These are phyloP conservation scores for Metschnikowia peoriensis DNA, from an alignment of 805 yeast genomes.

Conservation along the genomic window DNA sequence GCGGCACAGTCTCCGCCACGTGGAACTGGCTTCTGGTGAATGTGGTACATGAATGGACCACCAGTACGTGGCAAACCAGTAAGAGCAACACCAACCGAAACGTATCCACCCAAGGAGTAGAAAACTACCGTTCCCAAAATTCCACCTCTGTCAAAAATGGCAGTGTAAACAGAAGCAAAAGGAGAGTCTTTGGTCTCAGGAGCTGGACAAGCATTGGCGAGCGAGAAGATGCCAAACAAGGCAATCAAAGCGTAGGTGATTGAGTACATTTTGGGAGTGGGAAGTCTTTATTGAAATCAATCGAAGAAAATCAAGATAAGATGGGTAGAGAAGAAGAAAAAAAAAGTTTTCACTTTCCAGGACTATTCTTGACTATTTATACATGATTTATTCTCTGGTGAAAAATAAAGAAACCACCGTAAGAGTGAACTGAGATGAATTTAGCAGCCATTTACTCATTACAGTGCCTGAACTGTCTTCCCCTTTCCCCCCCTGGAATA, in stretches of 20 bases:
- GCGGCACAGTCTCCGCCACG: conserved; percentile 30
- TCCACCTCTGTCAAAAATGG: background rate
- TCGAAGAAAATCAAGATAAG: background rate
- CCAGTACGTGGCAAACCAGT: conserved; percentile 32
- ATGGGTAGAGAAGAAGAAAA: background rate
- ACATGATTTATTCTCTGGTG: background rate
- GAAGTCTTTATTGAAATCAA: background rate
- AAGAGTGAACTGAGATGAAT: background rate
- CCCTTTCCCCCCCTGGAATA: background rate
- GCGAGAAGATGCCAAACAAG: background rate
- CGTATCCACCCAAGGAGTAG: conserved; percentile 30
- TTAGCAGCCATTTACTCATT: background rate
- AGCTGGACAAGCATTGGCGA: conserved; percentile 1
- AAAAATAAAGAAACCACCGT: background rate
- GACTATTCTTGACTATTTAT: too few species aligned
- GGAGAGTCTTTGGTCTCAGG: conserved; percentile 5
- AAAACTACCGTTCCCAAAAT: conserved; percentile 34
- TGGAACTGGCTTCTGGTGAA: conserved; percentile 38
- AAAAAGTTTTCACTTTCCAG: background rate
- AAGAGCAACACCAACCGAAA: conserved; percentile 30
- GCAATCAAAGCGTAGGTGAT: background rate
- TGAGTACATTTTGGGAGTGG: background rate
- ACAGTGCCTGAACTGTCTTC: background rate
- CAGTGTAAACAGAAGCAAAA: background rate
- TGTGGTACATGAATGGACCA: conserved; percentile 43